Evolutionary conservation across 2,329 filamentous ascomycete species (phyloP), one percentile per base, ranked within the genome.

Genomic region (Aquanectria penicillioides): DNA sequence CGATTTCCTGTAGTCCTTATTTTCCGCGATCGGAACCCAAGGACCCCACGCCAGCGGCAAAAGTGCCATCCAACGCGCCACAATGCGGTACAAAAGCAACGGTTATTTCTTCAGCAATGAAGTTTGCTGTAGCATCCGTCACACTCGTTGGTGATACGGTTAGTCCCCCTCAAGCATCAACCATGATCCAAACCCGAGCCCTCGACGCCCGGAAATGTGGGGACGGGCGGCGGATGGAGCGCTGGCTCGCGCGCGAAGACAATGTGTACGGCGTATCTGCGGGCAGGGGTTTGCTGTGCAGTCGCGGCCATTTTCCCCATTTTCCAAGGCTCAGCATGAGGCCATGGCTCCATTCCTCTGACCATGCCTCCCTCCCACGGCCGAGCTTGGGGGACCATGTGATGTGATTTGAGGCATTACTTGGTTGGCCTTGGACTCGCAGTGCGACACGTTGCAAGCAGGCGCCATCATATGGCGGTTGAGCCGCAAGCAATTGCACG

Each of bases 241-340:
- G 49, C 28, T 43, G 29, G 48, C 37, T 49, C n/a, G 38, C 20
- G 50, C 44, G 36, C 38, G 46, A 58, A 43, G 44, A 34, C 38
- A 25, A 29, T 46, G 38, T 47, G 48, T 61, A 20, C 51, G 33
- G 29, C 31, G 34, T 44, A 34, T 54, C 23, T 55, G 54, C 44
- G 50, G 59, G 58, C 62, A 57, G 57, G 63, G 63, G 41, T 63
- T 58, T 61, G 55, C 50, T 59, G 57, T 57, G 61, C 58, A 51
- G 57, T 31, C 40, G 48, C 62, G 62, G 62, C 49, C 43, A 43
- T 54, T 62, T 63, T 60, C 47, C 43, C 56, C 60, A 53, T 57
- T 62, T 65, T 46, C 57, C 48, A 57, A 44, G 28, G 25, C 50
- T 62, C 49, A 38, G 37, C 46, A 64, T 64, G 57, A 62, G 61